Evolutionary conservation across 1,139 yeast species (phyloP).

Genomic region (Zhuliangozyma parablackwelliae): DNA sequence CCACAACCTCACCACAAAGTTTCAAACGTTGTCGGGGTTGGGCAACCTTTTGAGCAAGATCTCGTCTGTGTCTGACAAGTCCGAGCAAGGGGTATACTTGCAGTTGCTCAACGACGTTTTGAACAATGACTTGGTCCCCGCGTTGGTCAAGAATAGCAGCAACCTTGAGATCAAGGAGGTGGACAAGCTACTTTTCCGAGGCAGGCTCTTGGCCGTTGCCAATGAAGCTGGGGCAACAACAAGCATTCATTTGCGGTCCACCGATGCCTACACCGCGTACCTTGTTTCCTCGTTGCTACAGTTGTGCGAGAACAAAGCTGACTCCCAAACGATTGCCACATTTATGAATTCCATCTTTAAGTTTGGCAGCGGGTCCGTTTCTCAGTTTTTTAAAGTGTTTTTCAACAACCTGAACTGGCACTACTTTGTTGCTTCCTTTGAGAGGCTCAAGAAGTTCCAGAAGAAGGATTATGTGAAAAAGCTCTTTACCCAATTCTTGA

Average conservation of each 20-base stretch:
- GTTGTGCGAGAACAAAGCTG: conserved; percentile 8
- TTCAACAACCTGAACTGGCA: conserved; percentile 20
- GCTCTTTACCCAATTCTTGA: conserved; percentile 5
- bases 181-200: conserved; percentile 35
- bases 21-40: conserved; percentile 24
- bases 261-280: conserved; percentile 20
- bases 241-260: conserved; percentile 13
- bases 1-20: conserved; percentile 10
- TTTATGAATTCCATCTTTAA: conserved; percentile 23
- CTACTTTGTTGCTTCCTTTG: conserved; percentile 13
- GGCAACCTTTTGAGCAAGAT: conserved; percentile 26
- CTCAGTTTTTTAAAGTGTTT: conserved; percentile 20
- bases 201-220: conserved; percentile 22
- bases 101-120: conserved; percentile 15
- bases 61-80: not conserved
- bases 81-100: conserved; percentile 2
- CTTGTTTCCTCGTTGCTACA: conserved; percentile 15
- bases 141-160: conserved; percentile 9
- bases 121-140: conserved; percentile 13
- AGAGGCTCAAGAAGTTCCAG: conserved; percentile 25
- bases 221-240: conserved; percentile 16
- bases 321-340: conserved; percentile 12
- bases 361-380: conserved; percentile 15
- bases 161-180: conserved; percentile 25
- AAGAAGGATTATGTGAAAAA: conserved; percentile 15